Evolutionary conservation across 176 grass and related monocot genomes (phyloP), one percentile per base, ranked within the genome.

Genomic region (Elymus sibiricus): DNA sequence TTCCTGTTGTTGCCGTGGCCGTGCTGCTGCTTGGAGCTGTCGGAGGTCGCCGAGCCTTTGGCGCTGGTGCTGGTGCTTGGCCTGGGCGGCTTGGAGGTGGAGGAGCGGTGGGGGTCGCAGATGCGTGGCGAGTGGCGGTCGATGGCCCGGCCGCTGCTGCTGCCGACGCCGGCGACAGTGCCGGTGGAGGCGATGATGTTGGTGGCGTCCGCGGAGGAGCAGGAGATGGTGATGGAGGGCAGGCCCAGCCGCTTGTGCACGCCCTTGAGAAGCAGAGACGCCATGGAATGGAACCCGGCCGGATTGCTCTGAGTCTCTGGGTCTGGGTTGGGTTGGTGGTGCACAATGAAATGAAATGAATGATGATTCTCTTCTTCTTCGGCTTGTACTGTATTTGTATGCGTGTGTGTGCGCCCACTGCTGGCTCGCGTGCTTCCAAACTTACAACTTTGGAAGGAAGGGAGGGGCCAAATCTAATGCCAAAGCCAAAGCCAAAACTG

Each of bases 201-300:
- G 15, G 91, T 81, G 13, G 95, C 88, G 26, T 90, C 87, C 11
- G 88, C 35, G 13, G 95, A 92, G 29, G 93, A 86, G 83, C 95
- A 98, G 17, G 94, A 93, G 83, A 90, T 76, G 44, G 16, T 10
- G 71, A 74, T 47, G 71, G 71, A 5, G 0, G 46, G 46, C 46
- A 76, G 62, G 49, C 77, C 66, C 24, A 73, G 87, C 15, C 83
- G 79, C 78, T 92, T 80, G 61, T 92, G 95, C 86, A 95, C 85
- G 44, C 84, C 92, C 63, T 85, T 89, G 64, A 86, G 88, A 31
- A 91, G 32, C 68, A 89, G 38, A 70, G 84, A 85, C 12, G 90
- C 88, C 92, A 97, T 97, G 51, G 9, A 7, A 5, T 3, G 9
- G 26, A 63, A 12, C 26, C 7, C 6, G 7, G 31, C 64, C 21